phyloP scores from a whole-genome alignment of 176 grass and related monocot species.

The Chrysopogon serrulatus region DNA sequence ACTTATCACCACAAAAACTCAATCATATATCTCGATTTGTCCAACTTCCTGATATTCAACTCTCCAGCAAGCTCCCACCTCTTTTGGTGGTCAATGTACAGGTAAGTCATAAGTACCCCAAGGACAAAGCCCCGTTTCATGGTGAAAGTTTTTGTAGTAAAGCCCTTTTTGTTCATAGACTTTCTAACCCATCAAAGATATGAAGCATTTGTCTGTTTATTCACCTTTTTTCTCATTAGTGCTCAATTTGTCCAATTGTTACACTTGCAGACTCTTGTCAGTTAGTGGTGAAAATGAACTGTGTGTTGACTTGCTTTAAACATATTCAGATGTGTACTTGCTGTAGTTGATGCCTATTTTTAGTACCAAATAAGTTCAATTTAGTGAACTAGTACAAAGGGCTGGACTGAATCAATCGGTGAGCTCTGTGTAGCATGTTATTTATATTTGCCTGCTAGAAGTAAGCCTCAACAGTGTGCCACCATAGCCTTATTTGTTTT shows the following conservation, averaged over 20 bases:
- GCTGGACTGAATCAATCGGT: not conserved
- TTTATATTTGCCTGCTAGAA: not conserved
- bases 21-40: slow-evolving; percentile 96
- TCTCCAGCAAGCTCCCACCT: slow-evolving; percentile 65
- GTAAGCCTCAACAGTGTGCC: not conserved
- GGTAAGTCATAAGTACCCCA: slow-evolving; percentile 29
- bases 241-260: not conserved
- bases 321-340: not conserved
- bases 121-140: not conserved
- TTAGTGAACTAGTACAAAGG: slow-evolving; percentile 3
- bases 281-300: slow-evolving; percentile 8
- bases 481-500: not conserved
- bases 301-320: not conserved
- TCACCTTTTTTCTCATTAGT: not conserved
- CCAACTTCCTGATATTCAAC: slow-evolving; percentile 64
- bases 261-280: not conserved
- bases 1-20: slow-evolving; percentile 75
- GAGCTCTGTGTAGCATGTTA: not conserved
- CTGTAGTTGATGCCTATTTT: not conserved
- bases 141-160: slow-evolving; percentile 11
- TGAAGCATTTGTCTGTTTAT: not conserved
- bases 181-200: not conserved
- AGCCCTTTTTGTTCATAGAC: not conserved
- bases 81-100: slow-evolving; percentile 97
- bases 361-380: not conserved